Evolutionary conservation across 176 grass and related monocot species (phyloP).

Genomic region (Aegilops speltoides): DNA sequence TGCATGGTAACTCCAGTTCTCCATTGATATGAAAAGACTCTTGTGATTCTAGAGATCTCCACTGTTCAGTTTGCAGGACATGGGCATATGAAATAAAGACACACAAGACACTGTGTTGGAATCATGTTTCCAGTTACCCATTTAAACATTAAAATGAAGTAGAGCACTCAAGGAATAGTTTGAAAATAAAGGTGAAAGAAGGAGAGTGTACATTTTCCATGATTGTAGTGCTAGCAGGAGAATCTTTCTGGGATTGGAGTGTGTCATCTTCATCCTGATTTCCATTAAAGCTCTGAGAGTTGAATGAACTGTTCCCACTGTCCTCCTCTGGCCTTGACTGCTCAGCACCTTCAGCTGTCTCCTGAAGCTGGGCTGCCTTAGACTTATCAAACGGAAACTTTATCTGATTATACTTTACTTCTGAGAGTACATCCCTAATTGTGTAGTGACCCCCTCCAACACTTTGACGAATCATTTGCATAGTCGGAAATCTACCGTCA

Average conservation of each 20-base stretch:
- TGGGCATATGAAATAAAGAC: neutral
- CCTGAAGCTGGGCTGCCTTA: slow-evolving; percentile 8
- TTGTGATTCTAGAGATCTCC: neutral
- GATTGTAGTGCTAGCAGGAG: neutral
- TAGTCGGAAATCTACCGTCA: slow-evolving; percentile 52
- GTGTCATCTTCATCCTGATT: slow-evolving; percentile 15
- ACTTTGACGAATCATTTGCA: neutral
- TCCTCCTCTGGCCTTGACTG: slow-evolving; percentile 4
- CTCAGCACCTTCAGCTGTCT: neutral
- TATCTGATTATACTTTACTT: slow-evolving; percentile 57
- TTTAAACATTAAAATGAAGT: slow-evolving; percentile 8
- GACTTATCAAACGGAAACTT: slow-evolving; percentile 10
- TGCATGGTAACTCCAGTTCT: slow-evolving; percentile 17
- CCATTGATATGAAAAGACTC: slow-evolving; percentile 1
- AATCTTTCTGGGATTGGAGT: neutral
- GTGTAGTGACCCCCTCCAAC: slow-evolving; percentile 49
- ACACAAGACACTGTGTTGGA: neutral
- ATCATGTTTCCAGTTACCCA: neutral
- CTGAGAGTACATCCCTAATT: slow-evolving; percentile 50
- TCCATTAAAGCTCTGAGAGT: neutral
- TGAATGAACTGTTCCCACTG: neutral
- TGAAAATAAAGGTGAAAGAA: slow-evolving; percentile 11
- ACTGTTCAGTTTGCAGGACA: slow-evolving; percentile 30
- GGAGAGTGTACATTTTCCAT: slow-evolving; percentile 13
- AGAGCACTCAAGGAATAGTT: neutral